Evolutionary conservation across 495 filamentous ascomycete genomes (phyloP).

Genomic region (Collariella sp.): DNA sequence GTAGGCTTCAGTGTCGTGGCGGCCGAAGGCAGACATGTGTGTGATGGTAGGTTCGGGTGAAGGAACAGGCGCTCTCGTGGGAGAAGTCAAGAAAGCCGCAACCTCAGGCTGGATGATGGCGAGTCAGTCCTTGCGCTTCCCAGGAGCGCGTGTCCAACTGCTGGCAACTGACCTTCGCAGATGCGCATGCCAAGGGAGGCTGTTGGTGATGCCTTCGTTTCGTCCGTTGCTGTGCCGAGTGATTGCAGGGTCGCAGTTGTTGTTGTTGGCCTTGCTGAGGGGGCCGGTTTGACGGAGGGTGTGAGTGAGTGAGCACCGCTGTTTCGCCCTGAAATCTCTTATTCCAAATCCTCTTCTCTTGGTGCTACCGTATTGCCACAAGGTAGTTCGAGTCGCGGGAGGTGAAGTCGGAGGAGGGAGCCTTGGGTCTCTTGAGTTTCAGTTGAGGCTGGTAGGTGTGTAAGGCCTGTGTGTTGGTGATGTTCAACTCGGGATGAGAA

Average conservation of each 20-base stretch:
- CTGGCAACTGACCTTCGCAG: constrained; percentile 11
- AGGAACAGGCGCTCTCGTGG: constrained; percentile 3
- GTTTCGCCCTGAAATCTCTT: neutral
- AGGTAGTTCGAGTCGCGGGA: neutral
- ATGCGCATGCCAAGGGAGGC: constrained; percentile 1
- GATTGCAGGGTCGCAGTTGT: neutral
- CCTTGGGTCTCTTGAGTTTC: neutral
- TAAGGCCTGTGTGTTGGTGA: constrained; percentile 7
- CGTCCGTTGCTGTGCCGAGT: neutral
- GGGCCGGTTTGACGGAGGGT: too few species aligned
- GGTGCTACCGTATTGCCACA: neutral
- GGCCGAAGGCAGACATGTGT: constrained; percentile 15
- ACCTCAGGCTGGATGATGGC: constrained; percentile 15
- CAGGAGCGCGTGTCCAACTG: constrained; percentile 8
- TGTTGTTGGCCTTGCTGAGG: neutral
- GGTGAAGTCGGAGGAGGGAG: neutral
- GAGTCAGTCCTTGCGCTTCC: constrained; percentile 17
- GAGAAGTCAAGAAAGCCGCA: constrained; percentile 11
- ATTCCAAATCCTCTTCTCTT: neutral
- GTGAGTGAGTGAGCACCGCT: too few species aligned
- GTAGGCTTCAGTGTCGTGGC: constrained; percentile 28
- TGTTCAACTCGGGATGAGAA: constrained; percentile 10
- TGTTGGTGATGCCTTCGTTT: neutral
- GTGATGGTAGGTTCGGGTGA: neutral
- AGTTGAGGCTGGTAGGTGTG: neutral